A percentile compares a stretch with the other conserved stretches of the same genome.
These are phyloP conservation scores for Rhizopus stolonifer DNA, from an alignment of 371 early-diverging fungal genomes.

Conservation along the genomic window DNA sequence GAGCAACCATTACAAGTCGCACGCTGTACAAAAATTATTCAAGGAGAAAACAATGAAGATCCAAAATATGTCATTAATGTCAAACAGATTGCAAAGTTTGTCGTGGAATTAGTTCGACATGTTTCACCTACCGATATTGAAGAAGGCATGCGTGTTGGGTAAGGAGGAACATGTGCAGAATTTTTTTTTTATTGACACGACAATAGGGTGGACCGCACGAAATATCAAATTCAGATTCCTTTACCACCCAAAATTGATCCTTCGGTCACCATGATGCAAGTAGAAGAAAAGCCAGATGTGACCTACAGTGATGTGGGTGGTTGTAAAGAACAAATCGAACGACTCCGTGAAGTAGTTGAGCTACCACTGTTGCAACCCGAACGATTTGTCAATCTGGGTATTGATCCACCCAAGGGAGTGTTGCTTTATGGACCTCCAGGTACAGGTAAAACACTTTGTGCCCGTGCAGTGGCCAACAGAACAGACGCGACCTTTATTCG, in stretches of 20 bases:
- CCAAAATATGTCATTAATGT: slow-evolving; percentile 98
- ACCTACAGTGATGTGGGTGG: slow-evolving; percentile 99
- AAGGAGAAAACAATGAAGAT: slow-evolving; percentile 70
- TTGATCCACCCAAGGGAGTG: slow-evolving; percentile 99
- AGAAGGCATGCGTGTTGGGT: slow-evolving; percentile 99
- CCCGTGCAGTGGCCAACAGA: slow-evolving; percentile 99
- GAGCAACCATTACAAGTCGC: slow-evolving; percentile 99
- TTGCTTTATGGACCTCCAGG: slow-evolving; percentile 99
- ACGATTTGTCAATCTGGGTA: slow-evolving; percentile 98
- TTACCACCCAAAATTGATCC: slow-evolving; percentile 96
- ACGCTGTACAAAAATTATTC: slow-evolving; percentile 97
- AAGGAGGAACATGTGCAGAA: no score
- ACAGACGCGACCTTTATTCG: slow-evolving; percentile 99
- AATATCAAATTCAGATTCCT: slow-evolving; percentile 97
- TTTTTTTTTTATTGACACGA: no score
- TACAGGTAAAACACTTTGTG: slow-evolving; percentile 99
- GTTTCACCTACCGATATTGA: slow-evolving; percentile 98
- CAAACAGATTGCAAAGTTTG: slow-evolving; percentile 99
- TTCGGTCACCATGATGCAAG: slow-evolving; percentile 98
- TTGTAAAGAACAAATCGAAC: slow-evolving; percentile 99
- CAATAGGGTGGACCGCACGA: slow-evolving; percentile 97
- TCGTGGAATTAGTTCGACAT: slow-evolving; percentile 95
- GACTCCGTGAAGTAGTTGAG: slow-evolving; percentile 99
- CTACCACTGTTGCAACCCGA: slow-evolving; percentile 99
- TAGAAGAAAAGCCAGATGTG: slow-evolving; percentile 99